Evolutionary conservation across 2,329 filamentous ascomycete species (phyloP).

Genomic region (Penicillium sp.): DNA sequence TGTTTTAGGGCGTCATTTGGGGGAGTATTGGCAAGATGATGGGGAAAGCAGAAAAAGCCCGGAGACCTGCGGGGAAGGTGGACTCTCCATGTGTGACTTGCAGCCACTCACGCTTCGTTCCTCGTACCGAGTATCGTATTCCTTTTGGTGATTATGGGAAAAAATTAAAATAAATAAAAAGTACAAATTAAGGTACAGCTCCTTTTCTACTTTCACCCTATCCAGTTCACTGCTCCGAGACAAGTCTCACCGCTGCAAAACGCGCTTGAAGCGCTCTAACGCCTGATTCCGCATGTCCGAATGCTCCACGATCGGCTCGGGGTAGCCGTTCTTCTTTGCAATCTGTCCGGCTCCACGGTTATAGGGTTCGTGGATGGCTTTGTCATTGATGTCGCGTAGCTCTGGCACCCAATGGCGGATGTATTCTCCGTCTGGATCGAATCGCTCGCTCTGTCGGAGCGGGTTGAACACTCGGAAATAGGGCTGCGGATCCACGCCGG

Average conservation of each 20-base stretch:
- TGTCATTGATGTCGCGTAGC: slow-evolving; percentile 61
- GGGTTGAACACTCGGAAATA: slow-evolving; percentile 93
- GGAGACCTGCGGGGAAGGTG: background rate
- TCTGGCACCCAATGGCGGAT: slow-evolving; percentile 83
- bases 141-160: background rate
- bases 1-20: slow-evolving; percentile 27
- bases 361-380: slow-evolving; percentile 80
- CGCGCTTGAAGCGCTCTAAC: slow-evolving; percentile 68
- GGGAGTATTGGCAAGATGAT: background rate
- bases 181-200: background rate
- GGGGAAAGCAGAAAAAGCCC: background rate
- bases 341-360: slow-evolving; percentile 58
- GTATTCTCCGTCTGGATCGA: slow-evolving; percentile 74
- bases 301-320: slow-evolving; percentile 72
- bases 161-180: background rate
- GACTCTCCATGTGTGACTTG: background rate
- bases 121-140: background rate
- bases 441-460: slow-evolving; percentile 78
- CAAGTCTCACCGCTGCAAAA: slow-evolving; percentile 11
- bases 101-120: background rate
- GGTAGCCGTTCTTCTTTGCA: slow-evolving; percentile 69
- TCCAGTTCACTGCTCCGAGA: background rate
- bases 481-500: slow-evolving; percentile 79
- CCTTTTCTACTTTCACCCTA: background rate
- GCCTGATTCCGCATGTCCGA: slow-evolving; percentile 65